A percentile compares a stretch with the other conserved stretches of the same genome.
phyloP scores from a whole-genome alignment of 495 filamentous ascomycete genomes.

The Copromyces sp. region DNA sequence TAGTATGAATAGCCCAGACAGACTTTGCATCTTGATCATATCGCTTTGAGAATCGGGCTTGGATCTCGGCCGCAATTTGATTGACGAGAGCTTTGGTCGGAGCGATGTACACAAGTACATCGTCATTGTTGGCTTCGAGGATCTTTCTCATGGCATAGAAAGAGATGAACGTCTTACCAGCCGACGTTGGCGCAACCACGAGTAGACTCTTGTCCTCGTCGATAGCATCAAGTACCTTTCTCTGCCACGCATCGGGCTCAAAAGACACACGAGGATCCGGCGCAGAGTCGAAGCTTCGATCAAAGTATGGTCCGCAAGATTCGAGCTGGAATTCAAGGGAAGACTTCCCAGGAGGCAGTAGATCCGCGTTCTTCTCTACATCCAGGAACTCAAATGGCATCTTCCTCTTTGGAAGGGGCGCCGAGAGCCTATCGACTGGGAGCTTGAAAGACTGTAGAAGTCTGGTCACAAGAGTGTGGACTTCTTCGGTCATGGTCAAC shows the following conservation, averaged over 20 bases:
- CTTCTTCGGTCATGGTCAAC: constrained; percentile 5
- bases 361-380: not conserved
- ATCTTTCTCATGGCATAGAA: constrained; percentile 78
- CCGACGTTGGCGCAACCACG: constrained; percentile 67
- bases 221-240: constrained; percentile 60
- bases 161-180: constrained; percentile 48
- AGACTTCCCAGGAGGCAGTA: not conserved
- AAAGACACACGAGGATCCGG: constrained; percentile 59
- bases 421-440: not conserved
- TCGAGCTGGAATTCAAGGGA: constrained; percentile 50
- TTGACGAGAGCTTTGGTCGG: constrained; percentile 78
- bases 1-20: constrained; percentile 71
- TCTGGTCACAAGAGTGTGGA: not conserved
- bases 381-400: constrained; percentile 6
- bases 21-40: constrained; percentile 47
- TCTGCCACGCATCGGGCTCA: constrained; percentile 66
- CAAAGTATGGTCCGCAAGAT: constrained; percentile 63
- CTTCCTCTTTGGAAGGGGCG: not conserved
- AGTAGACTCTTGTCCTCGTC: constrained; percentile 59
- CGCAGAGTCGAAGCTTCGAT: constrained; percentile 56
- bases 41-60: constrained; percentile 52
- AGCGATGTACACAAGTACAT: constrained; percentile 65
- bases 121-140: constrained; percentile 53
- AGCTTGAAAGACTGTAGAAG: constrained; percentile 2
- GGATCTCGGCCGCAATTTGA: constrained; percentile 68